Evolutionary conservation across 1,284 basidiomycete species (phyloP), one percentile per base, ranked within the genome.

Genomic region (Apiotrichum domesticum): DNA sequence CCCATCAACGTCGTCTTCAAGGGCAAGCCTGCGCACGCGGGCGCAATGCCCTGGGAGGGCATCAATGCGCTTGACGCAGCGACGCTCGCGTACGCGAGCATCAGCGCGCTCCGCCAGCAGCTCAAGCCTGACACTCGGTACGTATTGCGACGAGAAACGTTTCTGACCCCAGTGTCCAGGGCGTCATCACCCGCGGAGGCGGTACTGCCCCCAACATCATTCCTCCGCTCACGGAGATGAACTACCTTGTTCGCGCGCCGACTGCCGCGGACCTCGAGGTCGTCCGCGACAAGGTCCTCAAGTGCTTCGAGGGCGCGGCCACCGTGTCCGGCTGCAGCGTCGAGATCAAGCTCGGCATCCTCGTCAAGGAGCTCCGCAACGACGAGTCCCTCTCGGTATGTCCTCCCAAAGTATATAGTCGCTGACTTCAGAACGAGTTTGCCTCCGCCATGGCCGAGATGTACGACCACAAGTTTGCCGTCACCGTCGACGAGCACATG

Each of bases 31-130:
- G 86, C 87, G n/a, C 87, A 89, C 68, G 87, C 87, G 13, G 84
- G 83, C 32, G 81, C 48, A 8, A 50, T 55, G 11, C 65, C 65
- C 34, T 65, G 58, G 87, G 86, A 90, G 73, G 90, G 85, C 29
- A 81, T 82, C 56, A 92, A 92, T 68, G 89, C 90, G 6, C 81
- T 89, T 41, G 89, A 91, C 70, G 90, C 88, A 0, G 89, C 87
- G 1, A 86, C 88, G 63, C 74, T 87, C 13, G 87, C 88, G 1
- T 92, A 92, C 73, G 82, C 82, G 10, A 81, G 81, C 56, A 80
- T 92, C 48, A 85, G 87, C 6, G 83, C 83, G 2, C 79, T 92
- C 47, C 82, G 90, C 10, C 88, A 88, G 70, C 86, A 89, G 73
- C n/a, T 66, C 41, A 58, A 54, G 41, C 53, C 55, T 8, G 48